A percentile compares a stretch with the other conserved stretches of the same genome.
Evolutionary conservation across 192 early-diverging fungal genomes (phyloP).

Genomic region (Geranomyces michiganensis): DNA sequence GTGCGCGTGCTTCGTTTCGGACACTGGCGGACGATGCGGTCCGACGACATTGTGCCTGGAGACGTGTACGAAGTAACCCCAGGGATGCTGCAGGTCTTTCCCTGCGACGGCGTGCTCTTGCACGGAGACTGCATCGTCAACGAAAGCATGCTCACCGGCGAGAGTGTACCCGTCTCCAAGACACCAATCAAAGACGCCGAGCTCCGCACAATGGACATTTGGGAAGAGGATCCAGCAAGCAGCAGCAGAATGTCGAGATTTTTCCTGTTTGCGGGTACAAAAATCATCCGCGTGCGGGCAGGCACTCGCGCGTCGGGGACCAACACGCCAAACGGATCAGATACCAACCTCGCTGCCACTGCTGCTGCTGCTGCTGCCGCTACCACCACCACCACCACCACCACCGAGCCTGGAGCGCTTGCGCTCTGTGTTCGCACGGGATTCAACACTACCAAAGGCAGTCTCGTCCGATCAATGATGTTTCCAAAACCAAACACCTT

Average conservation of each 20-base stretch:
- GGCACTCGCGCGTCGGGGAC: constrained; percentile 39
- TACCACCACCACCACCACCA: too few species aligned
- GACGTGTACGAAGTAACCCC: constrained; percentile 81
- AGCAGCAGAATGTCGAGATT: constrained; percentile 77
- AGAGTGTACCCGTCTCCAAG: constrained; percentile 94
- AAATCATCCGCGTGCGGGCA: constrained; percentile 77
- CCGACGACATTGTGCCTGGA: constrained; percentile 92
- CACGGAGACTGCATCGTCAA: constrained; percentile 96
- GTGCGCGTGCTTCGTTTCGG: constrained; percentile 71
- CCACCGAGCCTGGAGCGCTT: constrained; percentile 53
- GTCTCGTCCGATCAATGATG: constrained; percentile 91
- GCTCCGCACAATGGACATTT: constrained; percentile 65
- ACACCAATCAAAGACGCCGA: constrained; percentile 69
- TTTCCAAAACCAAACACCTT: constrained; percentile 97
- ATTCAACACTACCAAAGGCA: constrained; percentile 96
- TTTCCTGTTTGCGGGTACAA: constrained; percentile 92
- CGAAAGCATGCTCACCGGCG: constrained; percentile 97
- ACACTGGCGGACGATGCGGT: constrained; percentile 49
- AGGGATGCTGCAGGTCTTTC: constrained; percentile 53
- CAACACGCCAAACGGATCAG: constrained; percentile 36
- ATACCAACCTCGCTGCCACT: constrained; percentile 21
- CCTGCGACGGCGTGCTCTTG: constrained; percentile 92
- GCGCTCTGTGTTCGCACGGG: constrained; percentile 92
- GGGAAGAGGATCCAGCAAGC: constrained; percentile 65
- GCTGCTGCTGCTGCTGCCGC: too few species aligned